Conservation (phyloP, 805 yeast species). For the Suhomyces tanzawaensis region DNA sequence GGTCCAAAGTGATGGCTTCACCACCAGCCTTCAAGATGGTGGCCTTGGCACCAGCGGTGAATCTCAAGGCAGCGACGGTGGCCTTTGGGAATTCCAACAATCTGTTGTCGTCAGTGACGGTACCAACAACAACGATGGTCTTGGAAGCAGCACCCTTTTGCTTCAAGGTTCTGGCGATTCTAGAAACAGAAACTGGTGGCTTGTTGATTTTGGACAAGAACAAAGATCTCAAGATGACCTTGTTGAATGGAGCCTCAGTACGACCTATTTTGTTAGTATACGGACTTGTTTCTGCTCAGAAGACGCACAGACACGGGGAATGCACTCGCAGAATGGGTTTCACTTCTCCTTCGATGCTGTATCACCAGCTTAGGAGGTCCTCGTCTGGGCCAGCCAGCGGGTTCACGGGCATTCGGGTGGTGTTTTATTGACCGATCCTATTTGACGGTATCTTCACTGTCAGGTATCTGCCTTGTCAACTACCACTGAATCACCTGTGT, state of each 20-base stretch:
- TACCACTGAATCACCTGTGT: neutral
- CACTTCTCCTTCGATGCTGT: conserved; percentile 5
- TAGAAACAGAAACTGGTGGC: conserved; percentile 97
- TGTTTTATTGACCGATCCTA: neutral
- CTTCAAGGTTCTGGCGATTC: conserved; percentile 78
- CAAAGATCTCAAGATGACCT: conserved; percentile 88
- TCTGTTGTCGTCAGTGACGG: conserved; percentile 98
- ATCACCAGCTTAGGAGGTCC: conserved; percentile 13
- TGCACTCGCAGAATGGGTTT: conserved; percentile 29
- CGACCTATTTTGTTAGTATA: conserved; percentile 65
- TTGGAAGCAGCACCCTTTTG: conserved; percentile 84
- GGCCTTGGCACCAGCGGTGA: conserved; percentile 99
- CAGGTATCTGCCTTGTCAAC: neutral
- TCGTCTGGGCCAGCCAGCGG: neutral
- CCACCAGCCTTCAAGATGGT: conserved; percentile 98
- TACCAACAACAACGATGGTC: conserved; percentile 97
- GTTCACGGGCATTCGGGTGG: neutral
- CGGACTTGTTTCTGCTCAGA: conserved; percentile 42
- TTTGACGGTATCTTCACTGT: conserved; percentile 12
- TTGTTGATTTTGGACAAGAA: conserved; percentile 98
- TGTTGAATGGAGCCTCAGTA: conserved; percentile 99
- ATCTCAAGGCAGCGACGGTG: conserved; percentile 98
- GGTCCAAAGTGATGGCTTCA: conserved; percentile 98
- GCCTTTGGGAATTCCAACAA: conserved; percentile 91
- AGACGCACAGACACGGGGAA: conserved; percentile 28